Evolutionary conservation across 306 rosid species (phyloP), one percentile per base, ranked within the genome.

Genomic region (Pterocarpus macrocarpus): DNA sequence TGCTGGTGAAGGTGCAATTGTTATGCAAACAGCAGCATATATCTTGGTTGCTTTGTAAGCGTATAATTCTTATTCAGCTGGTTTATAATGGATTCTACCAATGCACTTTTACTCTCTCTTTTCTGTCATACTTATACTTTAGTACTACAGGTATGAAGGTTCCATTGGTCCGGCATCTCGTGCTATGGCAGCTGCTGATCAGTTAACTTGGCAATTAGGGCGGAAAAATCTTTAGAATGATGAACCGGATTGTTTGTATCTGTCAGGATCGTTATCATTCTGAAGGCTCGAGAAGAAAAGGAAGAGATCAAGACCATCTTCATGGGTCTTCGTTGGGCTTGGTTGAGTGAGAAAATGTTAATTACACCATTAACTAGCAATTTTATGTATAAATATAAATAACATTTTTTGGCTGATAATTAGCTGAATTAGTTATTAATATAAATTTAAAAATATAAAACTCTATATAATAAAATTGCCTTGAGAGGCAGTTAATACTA

Each of bases 111-210:
- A 44, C 14, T 12, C 8, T 39, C 44, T 59, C 71, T 14, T 67
- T 17, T 44, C 30, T 59, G 8, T 32, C 69, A 17, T 73, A 4
- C 52, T 78, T 49, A 73, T 79, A 58, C 38, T 82, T 32, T 16
- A 8, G 35, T 81, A 72, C 43, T 32, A 75, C 91, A 95, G 99
- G 84, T 95, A 95, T 28, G 97, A 91, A 63, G 99, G 97, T 74
- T 89, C 99, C 53, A 92, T 93, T 50, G 97, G 93, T 59, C 89
- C 97, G 0, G 99, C 97, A 52, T 95, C 99, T 77, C 93, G 97
- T 71, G 97, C 99, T n/a, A 93, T 95, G 97, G 90, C 80, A 13
- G 90, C 94, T 69, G 91, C 84, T 81, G 99, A 95, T 86, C 97
- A 93, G 80, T 88, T 93, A 82, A 82, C 90, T 2, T 86, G 87